Conservation (phyloP, 202 grass and related monocot species). For the Elaeis oleifera region DNA sequence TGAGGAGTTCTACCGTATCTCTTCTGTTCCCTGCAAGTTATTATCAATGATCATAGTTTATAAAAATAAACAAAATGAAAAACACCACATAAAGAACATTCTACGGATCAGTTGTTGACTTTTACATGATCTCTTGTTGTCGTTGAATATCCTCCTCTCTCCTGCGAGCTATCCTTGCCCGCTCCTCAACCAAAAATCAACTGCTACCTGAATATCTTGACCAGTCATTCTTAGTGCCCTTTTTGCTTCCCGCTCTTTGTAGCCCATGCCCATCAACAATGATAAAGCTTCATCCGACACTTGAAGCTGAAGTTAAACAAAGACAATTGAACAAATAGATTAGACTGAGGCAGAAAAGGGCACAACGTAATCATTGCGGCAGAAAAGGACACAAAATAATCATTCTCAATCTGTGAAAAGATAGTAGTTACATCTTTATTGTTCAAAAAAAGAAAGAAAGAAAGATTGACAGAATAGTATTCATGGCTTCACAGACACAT, state of each 20-base stretch:
- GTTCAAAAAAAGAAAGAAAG: slow-evolving; percentile 1
- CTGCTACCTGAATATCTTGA: slow-evolving; percentile 76
- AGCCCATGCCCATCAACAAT: slow-evolving; percentile 81
- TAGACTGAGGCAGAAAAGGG: no score
- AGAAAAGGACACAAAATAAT: no score
- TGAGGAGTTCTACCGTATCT: slow-evolving; percentile 60
- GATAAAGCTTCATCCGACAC: slow-evolving; percentile 89
- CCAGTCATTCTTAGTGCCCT: slow-evolving; percentile 82
- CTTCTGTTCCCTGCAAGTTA: slow-evolving; percentile 60
- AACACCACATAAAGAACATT: slow-evolving; percentile 10
- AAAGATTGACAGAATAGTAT: not conserved
- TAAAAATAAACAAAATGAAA: not conserved
- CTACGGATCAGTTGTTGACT: slow-evolving; percentile 8
- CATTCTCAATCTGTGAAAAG: no score
- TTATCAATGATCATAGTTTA: slow-evolving; percentile 3
- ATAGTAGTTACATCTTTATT: no score
- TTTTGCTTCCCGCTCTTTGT: slow-evolving; percentile 57
- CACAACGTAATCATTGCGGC: no score
- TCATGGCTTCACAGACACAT: not conserved
- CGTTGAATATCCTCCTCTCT: slow-evolving; percentile 46
- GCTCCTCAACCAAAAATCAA: slow-evolving; percentile 73
- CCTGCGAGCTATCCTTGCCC: slow-evolving; percentile 52
- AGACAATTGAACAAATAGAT: no score
- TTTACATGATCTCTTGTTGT: slow-evolving; percentile 60
- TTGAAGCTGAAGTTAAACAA: slow-evolving; percentile 58